Percentiles rank a stretch among this genome's conserved stretches.
Conservation (phyloP, 441 rosid species). For the Hura crepitans region DNA sequence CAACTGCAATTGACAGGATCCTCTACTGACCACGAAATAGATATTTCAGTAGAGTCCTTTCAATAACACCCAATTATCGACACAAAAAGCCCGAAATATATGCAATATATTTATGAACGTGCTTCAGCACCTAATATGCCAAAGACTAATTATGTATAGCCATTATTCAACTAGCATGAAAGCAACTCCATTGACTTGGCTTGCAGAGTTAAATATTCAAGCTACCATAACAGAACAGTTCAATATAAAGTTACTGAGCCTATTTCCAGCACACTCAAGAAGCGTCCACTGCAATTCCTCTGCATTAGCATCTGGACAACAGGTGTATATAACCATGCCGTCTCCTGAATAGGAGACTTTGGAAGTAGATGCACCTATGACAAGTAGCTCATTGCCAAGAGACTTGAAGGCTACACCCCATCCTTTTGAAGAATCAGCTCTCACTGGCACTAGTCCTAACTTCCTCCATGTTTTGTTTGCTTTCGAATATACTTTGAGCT, state of each 20-base stretch:
- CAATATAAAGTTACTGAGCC: conserved; percentile 61
- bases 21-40: background rate
- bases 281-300: conserved; percentile 58
- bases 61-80: background rate
- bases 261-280: conserved; percentile 45
- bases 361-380: conserved; percentile 55
- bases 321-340: conserved; percentile 68
- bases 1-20: background rate
- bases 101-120: background rate
- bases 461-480: conserved; percentile 57
- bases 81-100: background rate
- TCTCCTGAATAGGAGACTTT: conserved; percentile 35
- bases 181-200: conserved; percentile 15
- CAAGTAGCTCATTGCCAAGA: conserved; percentile 69
- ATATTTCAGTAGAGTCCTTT: background rate
- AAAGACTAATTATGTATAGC: conserved; percentile 8
- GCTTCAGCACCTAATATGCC: conserved; percentile 5
- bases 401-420: conserved; percentile 97
- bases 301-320: conserved; percentile 41
- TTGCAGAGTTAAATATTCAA: conserved; percentile 22
- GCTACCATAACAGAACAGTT: conserved; percentile 87
- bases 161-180: conserved; percentile 15
- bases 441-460: conserved; percentile 66
- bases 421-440: conserved; percentile 64
- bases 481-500: conserved; percentile 53